Evolutionary conservation across 495 filamentous ascomycete genomes (phyloP).

Genomic region (Entonaema liquescens): DNA sequence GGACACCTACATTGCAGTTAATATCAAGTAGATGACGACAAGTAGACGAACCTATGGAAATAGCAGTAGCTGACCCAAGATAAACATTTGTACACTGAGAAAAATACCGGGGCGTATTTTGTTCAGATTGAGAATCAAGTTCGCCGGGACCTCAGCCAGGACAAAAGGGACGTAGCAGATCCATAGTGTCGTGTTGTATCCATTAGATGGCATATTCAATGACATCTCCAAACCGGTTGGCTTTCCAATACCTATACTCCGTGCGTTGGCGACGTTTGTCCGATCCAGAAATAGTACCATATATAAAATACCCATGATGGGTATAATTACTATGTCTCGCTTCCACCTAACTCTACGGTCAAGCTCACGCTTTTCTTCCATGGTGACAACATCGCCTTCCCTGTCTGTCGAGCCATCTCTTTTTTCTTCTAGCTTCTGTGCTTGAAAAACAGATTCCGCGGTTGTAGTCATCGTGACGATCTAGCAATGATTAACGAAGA

Average conservation of each 20-base stretch:
- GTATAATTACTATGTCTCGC: constrained; percentile 37
- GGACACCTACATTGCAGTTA: constrained; percentile 23
- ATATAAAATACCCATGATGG: constrained; percentile 33
- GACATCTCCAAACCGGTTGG: constrained; percentile 31
- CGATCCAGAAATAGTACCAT: constrained; percentile 39
- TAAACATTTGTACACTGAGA: constrained; percentile 35
- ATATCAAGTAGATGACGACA: not conserved
- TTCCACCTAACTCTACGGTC: constrained; percentile 32
- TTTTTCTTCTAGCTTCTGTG: not conserved
- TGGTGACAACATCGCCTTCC: not conserved
- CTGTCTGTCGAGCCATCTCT: not conserved
- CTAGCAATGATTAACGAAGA: not conserved
- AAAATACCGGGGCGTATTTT: constrained; percentile 35
- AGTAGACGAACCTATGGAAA: not conserved
- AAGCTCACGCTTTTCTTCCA: constrained; percentile 23
- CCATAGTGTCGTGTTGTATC: constrained; percentile 37
- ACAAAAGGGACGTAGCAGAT: constrained; percentile 39
- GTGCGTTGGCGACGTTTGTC: constrained; percentile 42
- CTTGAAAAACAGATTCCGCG: not conserved
- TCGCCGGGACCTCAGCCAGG: constrained; percentile 36
- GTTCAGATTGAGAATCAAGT: constrained; percentile 35
- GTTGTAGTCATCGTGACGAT: constrained; percentile 2
- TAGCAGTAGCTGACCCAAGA: constrained; percentile 17
- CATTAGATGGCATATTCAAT: constrained; percentile 35
- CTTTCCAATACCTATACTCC: constrained; percentile 23